Evolutionary conservation across 495 filamentous ascomycete genomes (phyloP), one percentile per base, ranked within the genome.

Genomic region (Parachaetomium inaequale): DNA sequence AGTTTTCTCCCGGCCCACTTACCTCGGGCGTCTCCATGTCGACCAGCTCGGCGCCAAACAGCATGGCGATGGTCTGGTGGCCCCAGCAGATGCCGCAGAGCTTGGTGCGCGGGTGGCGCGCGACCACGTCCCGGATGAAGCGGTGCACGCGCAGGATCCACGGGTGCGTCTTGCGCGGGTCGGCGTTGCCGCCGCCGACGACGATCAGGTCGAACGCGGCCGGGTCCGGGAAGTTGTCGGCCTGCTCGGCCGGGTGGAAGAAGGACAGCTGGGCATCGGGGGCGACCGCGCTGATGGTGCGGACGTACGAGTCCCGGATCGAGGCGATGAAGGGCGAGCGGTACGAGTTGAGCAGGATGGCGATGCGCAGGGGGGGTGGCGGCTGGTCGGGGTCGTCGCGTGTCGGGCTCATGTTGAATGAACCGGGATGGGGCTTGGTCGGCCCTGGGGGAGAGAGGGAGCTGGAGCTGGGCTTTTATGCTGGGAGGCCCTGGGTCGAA

Each of bases 41-140:
- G 38, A 67, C 74, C 15, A 80, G 59, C 53, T 66, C 68, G 1
- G 72, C 79, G 4, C 79, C 79, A 63, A 80, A 77, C 19, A 78
- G 53, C 25, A 75, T 45, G 7, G 65, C 65, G 31, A 80, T 75
- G 31, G 76, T 78, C 68, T 82, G 78, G 65, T 81, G 78, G 29
- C 79, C 79, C 78, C 78, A 81, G 69, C 77, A 79, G 19, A 81
- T 74, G 0, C 78, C 76, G 12, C 75, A 58, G 36, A 82, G 53
- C 63, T 82, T 82, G 65, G 75, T 74, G 36, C 68, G 49, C 25
- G 78, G 77, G 58, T 68, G 67, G 29, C 73, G 52, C 7, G 38
- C 55, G n/a, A 75, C 74, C 7, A 76, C 64, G 29, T 69, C 70
- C 19, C 72, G 72, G 25, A 82, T 64, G 55, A 77, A 81, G 2